phyloP scores from a whole-genome alignment of 768 basidiomycete species.

The Obba rivulosa region DNA sequence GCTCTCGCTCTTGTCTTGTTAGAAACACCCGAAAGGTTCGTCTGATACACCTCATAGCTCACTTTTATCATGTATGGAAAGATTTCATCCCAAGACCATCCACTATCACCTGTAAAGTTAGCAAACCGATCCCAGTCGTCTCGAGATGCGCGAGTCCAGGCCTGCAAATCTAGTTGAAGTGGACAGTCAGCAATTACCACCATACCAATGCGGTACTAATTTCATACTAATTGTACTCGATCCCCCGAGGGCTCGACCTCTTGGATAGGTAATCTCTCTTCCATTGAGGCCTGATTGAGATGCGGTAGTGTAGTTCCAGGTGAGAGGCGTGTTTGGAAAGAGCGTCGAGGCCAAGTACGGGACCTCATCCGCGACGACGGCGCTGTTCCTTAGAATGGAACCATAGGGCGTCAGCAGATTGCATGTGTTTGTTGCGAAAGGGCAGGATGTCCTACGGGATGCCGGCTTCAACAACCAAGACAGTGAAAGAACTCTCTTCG shows the following conservation, averaged over 20 bases:
- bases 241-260: constrained; percentile 23
- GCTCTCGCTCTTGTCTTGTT: constrained; percentile 6
- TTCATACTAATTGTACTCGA: constrained; percentile 20
- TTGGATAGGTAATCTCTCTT: constrained; percentile 15
- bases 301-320: constrained; percentile 25
- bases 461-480: constrained; percentile 1
- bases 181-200: background rate
- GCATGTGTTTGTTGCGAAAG: background rate
- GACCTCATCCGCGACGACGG: constrained; percentile 10
- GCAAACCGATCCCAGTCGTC: constrained; percentile 21
- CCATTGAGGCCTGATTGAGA: constrained; percentile 16
- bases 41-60: background rate
- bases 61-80: constrained; percentile 14
- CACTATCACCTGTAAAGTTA: constrained; percentile 16
- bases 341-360: constrained; percentile 13
- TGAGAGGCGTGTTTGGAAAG: constrained; percentile 12
- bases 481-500: background rate
- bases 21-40: too few species aligned
- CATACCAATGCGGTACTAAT: too few species aligned
- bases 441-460: background rate
- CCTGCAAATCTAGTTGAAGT: constrained; percentile 14
- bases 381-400: constrained; percentile 2
- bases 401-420: background rate
- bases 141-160: constrained; percentile 19
- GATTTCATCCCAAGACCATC: constrained; percentile 20